Conservation (phyloP, 331 rosid genomes). For the Cucumis variabilis region DNA sequence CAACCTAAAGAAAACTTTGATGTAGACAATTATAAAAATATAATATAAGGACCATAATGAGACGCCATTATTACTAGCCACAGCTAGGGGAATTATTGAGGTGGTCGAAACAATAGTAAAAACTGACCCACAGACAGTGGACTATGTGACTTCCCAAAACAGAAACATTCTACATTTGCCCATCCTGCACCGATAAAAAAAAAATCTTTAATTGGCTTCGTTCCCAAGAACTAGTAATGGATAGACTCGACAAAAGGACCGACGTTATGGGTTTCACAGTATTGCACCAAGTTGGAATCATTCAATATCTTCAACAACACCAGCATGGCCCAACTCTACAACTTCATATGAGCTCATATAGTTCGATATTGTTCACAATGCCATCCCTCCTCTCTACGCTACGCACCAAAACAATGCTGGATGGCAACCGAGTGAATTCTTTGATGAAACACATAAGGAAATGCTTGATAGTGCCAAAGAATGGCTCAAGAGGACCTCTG, state of each 20-base stretch:
- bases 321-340: conserved; percentile 40
- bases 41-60: not conserved
- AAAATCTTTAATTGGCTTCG: conserved; percentile 8
- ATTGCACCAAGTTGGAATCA: conserved; percentile 39
- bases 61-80: not conserved
- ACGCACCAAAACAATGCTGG: not conserved
- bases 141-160: conserved; percentile 19
- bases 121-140: conserved; percentile 37
- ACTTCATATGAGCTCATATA: conserved; percentile 50
- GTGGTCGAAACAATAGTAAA: conserved; percentile 23
- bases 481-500: conserved; percentile 52
- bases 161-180: conserved; percentile 44
- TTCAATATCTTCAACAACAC: not conserved
- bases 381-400: conserved; percentile 31
- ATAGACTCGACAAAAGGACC: conserved; percentile 36
- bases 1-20: too few relatives aligned
- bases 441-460: conserved; percentile 30
- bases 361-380: conserved; percentile 19
- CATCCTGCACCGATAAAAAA: conserved; percentile 24
- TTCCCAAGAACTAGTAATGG: not conserved
- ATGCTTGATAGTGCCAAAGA: conserved; percentile 32
- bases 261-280: conserved; percentile 43
- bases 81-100: conserved; percentile 30
- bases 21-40: too few relatives aligned
- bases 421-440: conserved; percentile 36